Base-by-base conservation (phyloP, 768 basidiomycete species). In the Calocybe cyanea region DNA sequence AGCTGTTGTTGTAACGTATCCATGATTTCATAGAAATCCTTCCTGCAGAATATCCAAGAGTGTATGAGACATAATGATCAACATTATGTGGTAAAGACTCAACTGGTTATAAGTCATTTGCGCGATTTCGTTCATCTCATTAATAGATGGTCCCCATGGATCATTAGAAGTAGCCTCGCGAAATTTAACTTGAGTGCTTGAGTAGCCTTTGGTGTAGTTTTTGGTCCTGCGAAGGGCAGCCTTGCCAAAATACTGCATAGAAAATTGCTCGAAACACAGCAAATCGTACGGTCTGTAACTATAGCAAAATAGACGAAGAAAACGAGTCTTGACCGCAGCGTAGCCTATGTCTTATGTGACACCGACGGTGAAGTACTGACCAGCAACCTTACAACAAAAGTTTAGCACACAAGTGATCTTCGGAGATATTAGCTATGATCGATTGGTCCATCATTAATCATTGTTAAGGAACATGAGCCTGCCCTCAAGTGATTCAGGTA, bases 11-110 rank as follows among this genome's bases (percentile, higher is more conserved):
- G 95, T 38, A 99, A 77, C 92, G 97, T 96, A 73, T 99, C 96
- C 92, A 99, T 97, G 59, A 99, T 91, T 70, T 99, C 96, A 10
- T 98, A 92, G 63, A 99, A 99, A 59, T 98, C 94, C 48, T 83
- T 87, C 67, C 93, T 78, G 45, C 14, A 35, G 19, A 32, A n/a
- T n/a, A 14, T 35, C n/a, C 6, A n/a, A 18, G 5, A 5, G 6
- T n/a, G n/a, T 14, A 7, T 35, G 5, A n/a, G 17, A 43, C 33
- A 39, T 43, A 20, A 37, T 25, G n/a, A n/a, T n/a, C n/a, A n/a
- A n/a, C n/a, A n/a, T n/a, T 28, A 11, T 28, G 11, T 33, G n/a
- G 23, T 13, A 30, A 17, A 24, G 47, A 43, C 38, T 48, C 57
- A 52, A 93, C 94, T 96, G 95, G 69, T 96, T 96, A 66, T 91